Base-by-base conservation (phyloP, 2,329 filamentous ascomycete genomes). In the Hymenoscyphus repandus region DNA sequence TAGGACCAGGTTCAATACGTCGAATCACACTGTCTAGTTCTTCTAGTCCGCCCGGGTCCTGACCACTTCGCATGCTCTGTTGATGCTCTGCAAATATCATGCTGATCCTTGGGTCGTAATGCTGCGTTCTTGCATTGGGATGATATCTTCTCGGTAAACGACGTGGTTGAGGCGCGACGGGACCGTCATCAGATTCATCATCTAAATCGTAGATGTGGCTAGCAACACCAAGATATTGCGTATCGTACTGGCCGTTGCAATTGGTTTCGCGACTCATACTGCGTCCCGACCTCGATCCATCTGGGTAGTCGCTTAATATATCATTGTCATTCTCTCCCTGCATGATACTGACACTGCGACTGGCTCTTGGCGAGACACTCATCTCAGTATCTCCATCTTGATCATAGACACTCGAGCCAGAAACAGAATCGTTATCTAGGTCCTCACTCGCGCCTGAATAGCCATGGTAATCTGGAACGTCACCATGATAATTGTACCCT, bases 311-410 rank as follows among this genome's bases (percentile, higher is more conserved):
- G 22, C 20, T 40, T 30, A 45, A 5, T 32, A 42, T 34, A 17
- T 47, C 38, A 11, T 18, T 44, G n/a, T 43, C 40, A 15, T 43
- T 40, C 33, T 53, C 39, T 18, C 34, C 39, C 6, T 53, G 44
- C 3, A 50, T 34, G 34, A 33, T 17, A 42, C 53, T 56, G 1
- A 48, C 47, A 40, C 53, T 54, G 20, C 47, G 51, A 32, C 47
- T 57, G 38, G 45, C 42, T 44, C 45, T 42, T 10, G 63, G 58
- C 1, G 62, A 64, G 4, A 54, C 54, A 44, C 57, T 65, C 66
- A 68, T 68, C 45, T 68, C 64, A 31, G 66, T 64, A 45, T 68
- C 66, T 12, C 66, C 66, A 49, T 68, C 66, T 9, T 51, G 41
- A 49, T 68, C 66, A 43, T 59, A 64, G 31, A 45, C 49, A 22